Evolutionary conservation across 805 yeast species (phyloP).

Genomic region (Torulaspora indica): DNA sequence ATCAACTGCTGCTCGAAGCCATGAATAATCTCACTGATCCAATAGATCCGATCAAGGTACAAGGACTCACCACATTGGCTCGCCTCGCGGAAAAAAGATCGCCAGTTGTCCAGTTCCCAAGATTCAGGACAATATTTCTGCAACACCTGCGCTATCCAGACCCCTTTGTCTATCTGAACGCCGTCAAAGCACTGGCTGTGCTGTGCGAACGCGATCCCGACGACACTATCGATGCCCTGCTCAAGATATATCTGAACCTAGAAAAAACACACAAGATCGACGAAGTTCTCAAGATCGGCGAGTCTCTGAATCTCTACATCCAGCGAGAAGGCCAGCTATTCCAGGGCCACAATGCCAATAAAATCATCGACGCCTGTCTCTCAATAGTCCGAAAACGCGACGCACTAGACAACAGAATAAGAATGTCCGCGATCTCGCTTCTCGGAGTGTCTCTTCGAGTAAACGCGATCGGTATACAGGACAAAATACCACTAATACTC

Average conservation of each 20-base stretch:
- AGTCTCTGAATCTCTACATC: constrained; percentile 62
- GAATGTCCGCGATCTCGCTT: constrained; percentile 85
- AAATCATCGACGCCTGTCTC: constrained; percentile 44
- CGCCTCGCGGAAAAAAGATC: constrained; percentile 49
- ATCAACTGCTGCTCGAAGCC: constrained; percentile 50
- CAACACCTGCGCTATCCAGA: constrained; percentile 69
- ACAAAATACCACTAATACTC: constrained; percentile 50
- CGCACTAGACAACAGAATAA: constrained; percentile 49
- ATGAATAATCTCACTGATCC: constrained; percentile 68
- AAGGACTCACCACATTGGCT: constrained; percentile 66
- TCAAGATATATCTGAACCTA: constrained; percentile 38
- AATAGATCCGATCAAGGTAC: constrained; percentile 77
- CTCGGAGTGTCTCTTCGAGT: constrained; percentile 65
- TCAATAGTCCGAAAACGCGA: constrained; percentile 37
- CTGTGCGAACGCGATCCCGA: constrained; percentile 45
- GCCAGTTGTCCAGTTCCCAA: constrained; percentile 46
- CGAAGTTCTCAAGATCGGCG: constrained; percentile 75
- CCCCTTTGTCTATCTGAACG: constrained; percentile 81
- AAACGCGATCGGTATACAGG: constrained; percentile 50
- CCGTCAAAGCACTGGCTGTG: constrained; percentile 69
- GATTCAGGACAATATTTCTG: constrained; percentile 58
- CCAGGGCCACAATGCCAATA: constrained; percentile 41
- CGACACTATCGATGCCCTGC: constrained; percentile 38
- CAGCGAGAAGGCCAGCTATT: constrained; percentile 47
- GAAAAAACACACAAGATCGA: constrained; percentile 45